These are phyloP conservation scores for Syncephalastrum contaminatum DNA, from an alignment of 371 early-diverging fungal species.

Conservation along the genomic window DNA sequence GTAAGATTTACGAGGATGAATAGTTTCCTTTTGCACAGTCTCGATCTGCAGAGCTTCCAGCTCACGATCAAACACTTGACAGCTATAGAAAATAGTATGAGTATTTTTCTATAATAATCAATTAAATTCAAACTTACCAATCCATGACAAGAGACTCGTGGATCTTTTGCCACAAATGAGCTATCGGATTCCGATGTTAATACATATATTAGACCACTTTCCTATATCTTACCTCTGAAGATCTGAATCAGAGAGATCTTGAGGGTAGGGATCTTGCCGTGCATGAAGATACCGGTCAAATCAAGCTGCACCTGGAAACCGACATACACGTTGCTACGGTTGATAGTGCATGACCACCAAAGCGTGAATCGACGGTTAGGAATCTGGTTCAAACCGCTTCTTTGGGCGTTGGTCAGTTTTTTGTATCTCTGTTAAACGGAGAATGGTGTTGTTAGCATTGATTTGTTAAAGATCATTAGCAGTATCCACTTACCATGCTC, in stretches of 20 bases:
- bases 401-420: conserved; percentile 98
- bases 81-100: conserved; percentile 17
- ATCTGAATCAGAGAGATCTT: conserved; percentile 99
- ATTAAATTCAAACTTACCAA: conserved; percentile 24
- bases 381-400: conserved; percentile 97
- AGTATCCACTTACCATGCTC: conserved; percentile 11
- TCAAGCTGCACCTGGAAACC: conserved; percentile 99
- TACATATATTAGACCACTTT: neutral
- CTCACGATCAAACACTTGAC: conserved; percentile 98
- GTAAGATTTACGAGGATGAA: conserved; percentile 98
- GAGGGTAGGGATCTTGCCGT: conserved; percentile 99
- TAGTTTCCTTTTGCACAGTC: conserved; percentile 98
- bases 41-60: conserved; percentile 97
- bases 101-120: neutral
- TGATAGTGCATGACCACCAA: conserved; percentile 99
- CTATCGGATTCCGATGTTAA: conserved; percentile 24
- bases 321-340: conserved; percentile 94
- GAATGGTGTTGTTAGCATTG: neutral
- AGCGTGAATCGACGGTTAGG: conserved; percentile 99
- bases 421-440: conserved; percentile 61
- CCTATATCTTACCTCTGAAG: conserved; percentile 68
- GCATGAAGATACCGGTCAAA: conserved; percentile 99
- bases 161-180: conserved; percentile 99
- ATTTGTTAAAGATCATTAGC: neutral
- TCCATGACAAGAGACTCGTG: conserved; percentile 97